Conservation (phyloP, 495 filamentous ascomycete genomes). For the Daldinia loculata region DNA sequence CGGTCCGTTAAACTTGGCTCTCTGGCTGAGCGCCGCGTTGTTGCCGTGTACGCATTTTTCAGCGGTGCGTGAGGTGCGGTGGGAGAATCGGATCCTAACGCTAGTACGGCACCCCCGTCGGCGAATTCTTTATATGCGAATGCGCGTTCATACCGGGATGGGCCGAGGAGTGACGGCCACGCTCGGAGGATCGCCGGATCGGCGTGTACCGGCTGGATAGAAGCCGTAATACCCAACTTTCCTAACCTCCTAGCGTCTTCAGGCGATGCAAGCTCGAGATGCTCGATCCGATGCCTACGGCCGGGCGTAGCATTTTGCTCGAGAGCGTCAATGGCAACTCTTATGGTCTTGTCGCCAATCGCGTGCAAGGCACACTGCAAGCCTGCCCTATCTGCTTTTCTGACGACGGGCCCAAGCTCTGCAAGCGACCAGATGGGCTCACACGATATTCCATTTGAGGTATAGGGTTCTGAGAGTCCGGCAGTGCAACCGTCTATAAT, state of each 20-base stretch:
- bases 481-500: constrained; percentile 75
- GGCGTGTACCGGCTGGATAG: constrained; percentile 70
- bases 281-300: constrained; percentile 68
- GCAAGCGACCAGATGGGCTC: constrained; percentile 65
- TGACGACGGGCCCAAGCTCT: constrained; percentile 63
- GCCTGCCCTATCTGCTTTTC: constrained; percentile 60
- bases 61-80: constrained; percentile 67
- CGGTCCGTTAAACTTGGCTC: constrained; percentile 57
- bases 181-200: constrained; percentile 69
- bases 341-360: constrained; percentile 68
- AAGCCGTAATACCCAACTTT: constrained; percentile 65
- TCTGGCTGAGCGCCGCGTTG: constrained; percentile 64
- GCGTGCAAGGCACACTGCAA: constrained; percentile 73
- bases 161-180: constrained; percentile 65
- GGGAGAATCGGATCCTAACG: constrained; percentile 68
- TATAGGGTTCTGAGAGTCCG: constrained; percentile 67
- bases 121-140: constrained; percentile 71
- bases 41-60: constrained; percentile 67
- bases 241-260: constrained; percentile 64
- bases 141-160: constrained; percentile 60
- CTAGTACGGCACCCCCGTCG: constrained; percentile 60
- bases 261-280: constrained; percentile 65
- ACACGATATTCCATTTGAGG: constrained; percentile 53
- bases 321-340: constrained; percentile 64
- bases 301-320: constrained; percentile 54